These are phyloP conservation scores for Penicillium sp. DNA, from an alignment of 2,329 filamentous ascomycete genomes.

Conservation along the genomic window DNA sequence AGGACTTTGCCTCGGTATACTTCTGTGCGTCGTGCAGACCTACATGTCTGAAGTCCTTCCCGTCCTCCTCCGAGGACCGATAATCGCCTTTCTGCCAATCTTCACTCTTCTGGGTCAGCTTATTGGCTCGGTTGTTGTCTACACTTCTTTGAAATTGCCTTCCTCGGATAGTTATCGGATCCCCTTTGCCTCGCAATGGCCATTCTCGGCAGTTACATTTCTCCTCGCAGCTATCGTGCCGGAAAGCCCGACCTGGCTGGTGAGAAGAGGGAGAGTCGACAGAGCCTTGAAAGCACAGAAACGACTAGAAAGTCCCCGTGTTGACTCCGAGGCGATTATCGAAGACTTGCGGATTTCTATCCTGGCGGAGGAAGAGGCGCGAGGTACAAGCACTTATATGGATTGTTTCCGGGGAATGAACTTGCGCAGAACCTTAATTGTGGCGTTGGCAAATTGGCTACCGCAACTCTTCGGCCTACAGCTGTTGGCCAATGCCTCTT, in stretches of 20 bases:
- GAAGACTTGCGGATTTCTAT: slow-evolving; percentile 14
- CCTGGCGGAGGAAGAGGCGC: slow-evolving; percentile 43
- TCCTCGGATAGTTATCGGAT: slow-evolving; percentile 21
- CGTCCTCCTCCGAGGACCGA: slow-evolving; percentile 44
- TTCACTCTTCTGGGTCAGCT: slow-evolving; percentile 51
- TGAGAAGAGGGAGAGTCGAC: slow-evolving; percentile 42
- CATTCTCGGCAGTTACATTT: slow-evolving; percentile 46
- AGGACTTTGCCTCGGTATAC: slow-evolving; percentile 47
- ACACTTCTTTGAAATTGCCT: slow-evolving; percentile 29
- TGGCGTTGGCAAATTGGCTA: slow-evolving; percentile 39
- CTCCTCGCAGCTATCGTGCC: slow-evolving; percentile 47
- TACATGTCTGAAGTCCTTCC: slow-evolving; percentile 53
- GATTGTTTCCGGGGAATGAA: slow-evolving; percentile 26
- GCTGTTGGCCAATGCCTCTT: slow-evolving; percentile 42
- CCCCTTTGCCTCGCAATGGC: slow-evolving; percentile 49
- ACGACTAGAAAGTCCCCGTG: slow-evolving; percentile 3
- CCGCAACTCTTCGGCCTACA: slow-evolving; percentile 47
- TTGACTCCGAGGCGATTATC: slow-evolving; percentile 9
- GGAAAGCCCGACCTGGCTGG: slow-evolving; percentile 50
- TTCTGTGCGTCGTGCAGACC: slow-evolving; percentile 43
- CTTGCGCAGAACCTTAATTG: slow-evolving; percentile 22
- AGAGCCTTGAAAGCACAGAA: slow-evolving; percentile 18
- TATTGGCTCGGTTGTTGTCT: slow-evolving; percentile 35
- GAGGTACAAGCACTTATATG: slow-evolving; percentile 31
- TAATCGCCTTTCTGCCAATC: slow-evolving; percentile 49